Base-by-base conservation (phyloP, 2,329 filamentous ascomycete species). In the Elsinoe arachidis region DNA sequence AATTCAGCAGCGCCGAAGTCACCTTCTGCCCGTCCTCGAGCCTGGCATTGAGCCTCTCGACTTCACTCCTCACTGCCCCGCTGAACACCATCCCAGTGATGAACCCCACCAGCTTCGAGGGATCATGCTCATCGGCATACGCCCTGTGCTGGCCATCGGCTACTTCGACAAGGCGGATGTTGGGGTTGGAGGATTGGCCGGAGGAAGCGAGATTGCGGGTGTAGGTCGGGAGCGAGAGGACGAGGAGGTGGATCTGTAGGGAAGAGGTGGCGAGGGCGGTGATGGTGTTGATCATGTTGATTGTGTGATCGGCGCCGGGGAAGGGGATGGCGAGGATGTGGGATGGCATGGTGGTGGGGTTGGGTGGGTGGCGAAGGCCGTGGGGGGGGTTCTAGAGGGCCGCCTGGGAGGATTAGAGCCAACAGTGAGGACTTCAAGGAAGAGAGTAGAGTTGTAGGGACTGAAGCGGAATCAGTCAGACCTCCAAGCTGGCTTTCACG, bases 271-370 rank as follows among this genome's bases (percentile, higher is more conserved):
- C 46, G 46, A 51, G 46, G 26, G 46, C 46, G 17, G 33, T 34
- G 11, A 9, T 11, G 26, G 33, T 37, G 46, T 51, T 51, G 46
- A 51, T 34, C 26, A 34, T 51, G 46, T 51, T 51, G 23, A 51
- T 51, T 2, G 46, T 37, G 33, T 51, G 26, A 21, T 21, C 46
- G 11, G 46, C 46, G 23, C 46, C 46, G 10, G 46, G 46, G 23
- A 51, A 51, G 41, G 41, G 41, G 17, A 44, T 21, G 41, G 41
- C 41, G 41, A 44, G 41, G 41, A 44, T 21, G 41, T 44, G 41
- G 41, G 41, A 11, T 23, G 41, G 41, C 41, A 44, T 44, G 2
- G 38, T 41, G 38, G 38, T 39, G 37, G 37, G 14, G n/a, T n/a
- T n/a, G n/a, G n/a, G n/a, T n/a, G n/a, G n/a, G n/a, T n/a, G n/a